Evolutionary conservation across 2,329 filamentous ascomycete species (phyloP).

Genomic region (Leptosphaerulina australis): DNA sequence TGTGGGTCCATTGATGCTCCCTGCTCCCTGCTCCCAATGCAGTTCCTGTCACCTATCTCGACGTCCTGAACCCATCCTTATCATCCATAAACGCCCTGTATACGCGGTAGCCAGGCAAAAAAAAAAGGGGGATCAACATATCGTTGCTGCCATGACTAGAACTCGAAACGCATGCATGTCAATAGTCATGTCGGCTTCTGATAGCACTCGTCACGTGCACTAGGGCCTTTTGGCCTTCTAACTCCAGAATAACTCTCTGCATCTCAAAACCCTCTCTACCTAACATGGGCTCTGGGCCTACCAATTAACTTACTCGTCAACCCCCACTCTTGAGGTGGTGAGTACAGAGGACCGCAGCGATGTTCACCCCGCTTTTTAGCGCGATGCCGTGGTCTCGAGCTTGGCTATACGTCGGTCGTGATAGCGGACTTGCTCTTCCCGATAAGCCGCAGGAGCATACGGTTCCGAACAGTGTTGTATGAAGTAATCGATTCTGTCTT

Average conservation of each 20-base stretch:
- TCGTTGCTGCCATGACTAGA: conserved; percentile 23
- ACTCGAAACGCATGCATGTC: conserved; percentile 21
- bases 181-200: conserved; percentile 7
- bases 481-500: not conserved
- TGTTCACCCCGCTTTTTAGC: conserved; percentile 27
- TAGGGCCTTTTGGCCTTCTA: not conserved
- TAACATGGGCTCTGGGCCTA: not conserved
- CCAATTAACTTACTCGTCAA: not conserved
- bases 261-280: conserved; percentile 3
- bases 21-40: not conserved
- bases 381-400: conserved; percentile 10
- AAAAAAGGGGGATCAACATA: too few species aligned
- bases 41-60: conserved; percentile 1
- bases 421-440: conserved; percentile 22
- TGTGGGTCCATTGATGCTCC: not conserved
- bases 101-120: not conserved
- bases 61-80: conserved; percentile 5
- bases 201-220: not conserved
- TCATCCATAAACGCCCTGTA: conserved; percentile 9
- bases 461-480: conserved; percentile 17
- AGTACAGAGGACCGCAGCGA: conserved; percentile 6
- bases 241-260: conserved; percentile 1
- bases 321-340: conserved; percentile 26
- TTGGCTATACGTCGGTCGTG: conserved; percentile 16
- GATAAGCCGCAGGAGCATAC: conserved; percentile 20